Conservation (phyloP, 1,284 basidiomycete genomes). For the Phellopilus nigrolimitatus region DNA sequence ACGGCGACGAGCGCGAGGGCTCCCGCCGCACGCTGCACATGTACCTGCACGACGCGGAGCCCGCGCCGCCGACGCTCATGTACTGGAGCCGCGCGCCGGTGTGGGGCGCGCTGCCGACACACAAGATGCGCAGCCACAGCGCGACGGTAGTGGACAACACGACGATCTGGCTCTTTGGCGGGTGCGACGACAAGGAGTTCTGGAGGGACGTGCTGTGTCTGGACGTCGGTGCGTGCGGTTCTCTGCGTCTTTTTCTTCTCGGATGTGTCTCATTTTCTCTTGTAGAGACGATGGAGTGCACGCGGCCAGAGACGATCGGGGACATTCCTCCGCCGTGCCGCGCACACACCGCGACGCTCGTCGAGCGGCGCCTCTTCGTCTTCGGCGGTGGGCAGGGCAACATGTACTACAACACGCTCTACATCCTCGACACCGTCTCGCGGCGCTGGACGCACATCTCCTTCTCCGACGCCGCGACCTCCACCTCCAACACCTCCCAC, state of each 20-base stretch:
- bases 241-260: constrained; percentile 3
- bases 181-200: constrained; percentile 77
- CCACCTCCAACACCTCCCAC: constrained; percentile 8
- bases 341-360: constrained; percentile 84
- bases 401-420: constrained; percentile 71
- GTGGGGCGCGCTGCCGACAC: constrained; percentile 69
- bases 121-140: constrained; percentile 79
- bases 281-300: constrained; percentile 88
- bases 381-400: constrained; percentile 86
- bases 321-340: constrained; percentile 78
- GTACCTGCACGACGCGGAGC: constrained; percentile 50
- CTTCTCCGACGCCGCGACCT: constrained; percentile 31
- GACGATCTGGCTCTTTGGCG: constrained; percentile 84
- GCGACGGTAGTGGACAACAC: constrained; percentile 75
- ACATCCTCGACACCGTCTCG: constrained; percentile 74
- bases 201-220: constrained; percentile 82
- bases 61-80: constrained; percentile 60
- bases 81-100: constrained; percentile 85
- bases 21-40: constrained; percentile 9
- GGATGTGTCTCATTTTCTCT: constrained; percentile 1
- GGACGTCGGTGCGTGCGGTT: constrained; percentile 61
- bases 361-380: constrained; percentile 75
- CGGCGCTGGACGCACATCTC: constrained; percentile 61
- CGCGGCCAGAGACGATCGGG: constrained; percentile 67
- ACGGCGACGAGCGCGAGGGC: constrained; percentile 8